A percentile compares a stretch with the other conserved stretches of the same genome.
Conservation (phyloP, 192 early-diverging fungal species). For the Obelidium mucronatum region DNA sequence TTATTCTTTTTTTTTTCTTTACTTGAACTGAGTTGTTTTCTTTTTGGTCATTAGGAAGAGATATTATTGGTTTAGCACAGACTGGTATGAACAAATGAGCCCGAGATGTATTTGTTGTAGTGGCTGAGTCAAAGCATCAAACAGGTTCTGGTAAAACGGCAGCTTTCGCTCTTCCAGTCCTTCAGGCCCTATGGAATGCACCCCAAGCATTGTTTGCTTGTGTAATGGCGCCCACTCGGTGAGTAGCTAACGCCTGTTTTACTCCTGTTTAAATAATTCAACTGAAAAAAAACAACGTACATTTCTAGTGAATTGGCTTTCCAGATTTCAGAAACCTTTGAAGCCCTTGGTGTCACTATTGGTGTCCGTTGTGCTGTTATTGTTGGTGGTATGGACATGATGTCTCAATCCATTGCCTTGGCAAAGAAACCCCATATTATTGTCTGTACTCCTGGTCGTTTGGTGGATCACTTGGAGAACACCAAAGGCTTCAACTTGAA, state of each 20-base stretch:
- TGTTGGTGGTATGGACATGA: constrained; percentile 98
- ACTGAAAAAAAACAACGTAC: neutral
- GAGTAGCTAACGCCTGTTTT: neutral
- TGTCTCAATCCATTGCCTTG: constrained; percentile 91
- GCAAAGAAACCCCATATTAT: constrained; percentile 95
- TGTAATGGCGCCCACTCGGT: constrained; percentile 95
- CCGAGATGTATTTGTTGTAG: no score
- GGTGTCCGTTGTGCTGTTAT: constrained; percentile 92
- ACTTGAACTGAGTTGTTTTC: neutral
- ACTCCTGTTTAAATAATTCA: no score
- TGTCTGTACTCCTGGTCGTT: constrained; percentile 93
- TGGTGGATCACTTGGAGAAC: constrained; percentile 97
- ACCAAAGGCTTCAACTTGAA: constrained; percentile 97
- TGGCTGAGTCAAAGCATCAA: no score
- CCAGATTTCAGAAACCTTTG: constrained; percentile 93
- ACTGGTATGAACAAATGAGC: constrained; percentile 64
- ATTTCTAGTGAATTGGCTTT: constrained; percentile 84
- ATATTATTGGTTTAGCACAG: constrained; percentile 98
- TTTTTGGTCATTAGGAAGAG: constrained; percentile 67
- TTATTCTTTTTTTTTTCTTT: neutral
- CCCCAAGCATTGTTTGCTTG: constrained; percentile 94
- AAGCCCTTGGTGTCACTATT: constrained; percentile 87
- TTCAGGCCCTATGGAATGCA: constrained; percentile 88
- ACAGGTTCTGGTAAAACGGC: constrained; percentile 92
- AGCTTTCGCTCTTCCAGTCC: constrained; percentile 88